These are phyloP conservation scores for Petunia secreta DNA, from an alignment of 257 asterid genomes.

Conservation along the genomic window DNA sequence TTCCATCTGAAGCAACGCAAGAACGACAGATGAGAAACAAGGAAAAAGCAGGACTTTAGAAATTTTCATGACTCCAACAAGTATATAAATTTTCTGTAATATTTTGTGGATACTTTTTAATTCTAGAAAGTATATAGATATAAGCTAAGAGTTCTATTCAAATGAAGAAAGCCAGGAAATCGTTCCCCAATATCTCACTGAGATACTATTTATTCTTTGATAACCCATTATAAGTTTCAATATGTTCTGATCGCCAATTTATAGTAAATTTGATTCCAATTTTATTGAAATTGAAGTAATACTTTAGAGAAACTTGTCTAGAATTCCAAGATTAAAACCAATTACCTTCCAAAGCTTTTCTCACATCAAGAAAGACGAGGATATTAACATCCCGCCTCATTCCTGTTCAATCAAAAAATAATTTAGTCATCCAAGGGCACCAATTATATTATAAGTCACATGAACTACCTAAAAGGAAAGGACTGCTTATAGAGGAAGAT, in stretches of 20 bases:
- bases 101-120: background rate
- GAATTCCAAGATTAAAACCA: slow-evolving; percentile 11
- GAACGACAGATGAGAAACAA: background rate
- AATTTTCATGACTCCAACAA: background rate
- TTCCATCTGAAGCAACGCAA: slow-evolving; percentile 60
- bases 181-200: background rate
- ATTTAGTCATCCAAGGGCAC: background rate
- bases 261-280: background rate
- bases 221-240: slow-evolving; percentile 7
- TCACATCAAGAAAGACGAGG: slow-evolving; percentile 76
- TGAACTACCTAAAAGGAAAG: background rate
- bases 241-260: background rate
- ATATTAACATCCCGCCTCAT: slow-evolving; percentile 76
- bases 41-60: background rate
- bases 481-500: slow-evolving; percentile 13
- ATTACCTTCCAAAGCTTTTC: slow-evolving; percentile 88
- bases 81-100: background rate
- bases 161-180: background rate
- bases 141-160: background rate
- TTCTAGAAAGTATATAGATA: background rate
- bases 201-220: background rate
- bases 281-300: background rate
- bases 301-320: background rate
- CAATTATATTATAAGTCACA: background rate
- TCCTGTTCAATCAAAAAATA: slow-evolving; percentile 50